Percentiles rank a stretch among this genome's conserved stretches.
phyloP scores from a whole-genome alignment of 257 asterid genomes.

The Rauvolfia tetraphylla region DNA sequence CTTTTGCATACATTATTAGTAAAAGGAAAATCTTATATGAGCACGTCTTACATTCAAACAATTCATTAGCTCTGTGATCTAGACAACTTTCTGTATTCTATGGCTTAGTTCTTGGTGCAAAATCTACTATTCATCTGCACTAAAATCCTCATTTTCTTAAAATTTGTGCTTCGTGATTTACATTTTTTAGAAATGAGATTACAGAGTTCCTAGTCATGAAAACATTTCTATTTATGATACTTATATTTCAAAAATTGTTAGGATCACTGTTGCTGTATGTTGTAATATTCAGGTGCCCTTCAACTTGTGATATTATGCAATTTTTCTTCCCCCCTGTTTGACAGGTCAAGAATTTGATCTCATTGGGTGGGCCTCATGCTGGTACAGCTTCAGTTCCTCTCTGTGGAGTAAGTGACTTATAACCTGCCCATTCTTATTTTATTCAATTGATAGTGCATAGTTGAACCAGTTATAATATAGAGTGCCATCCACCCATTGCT shows the following conservation, averaged over 20 bases:
- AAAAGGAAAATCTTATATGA: not conserved
- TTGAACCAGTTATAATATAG: not conserved
- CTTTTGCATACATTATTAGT: not conserved
- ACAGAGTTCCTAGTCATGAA: no score
- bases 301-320: not conserved
- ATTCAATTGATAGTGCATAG: constrained; percentile 1
- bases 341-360: constrained; percentile 78
- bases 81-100: not conserved
- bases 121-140: not conserved
- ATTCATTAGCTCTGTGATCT: not conserved
- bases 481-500: not conserved
- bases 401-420: constrained; percentile 72
- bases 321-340: not conserved
- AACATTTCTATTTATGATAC: not conserved
- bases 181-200: not conserved
- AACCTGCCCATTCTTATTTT: constrained; percentile 3
- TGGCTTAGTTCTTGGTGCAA: not conserved
- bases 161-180: not conserved
- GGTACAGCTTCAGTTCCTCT: constrained; percentile 99
- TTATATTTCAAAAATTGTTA: not conserved
- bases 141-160: not conserved
- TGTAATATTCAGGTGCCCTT: not conserved
- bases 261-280: not conserved
- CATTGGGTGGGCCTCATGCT: constrained; percentile 97
- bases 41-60: not conserved